Base-by-base conservation (phyloP, 345 rosid genomes). In the Melaleuca quinquenervia region DNA sequence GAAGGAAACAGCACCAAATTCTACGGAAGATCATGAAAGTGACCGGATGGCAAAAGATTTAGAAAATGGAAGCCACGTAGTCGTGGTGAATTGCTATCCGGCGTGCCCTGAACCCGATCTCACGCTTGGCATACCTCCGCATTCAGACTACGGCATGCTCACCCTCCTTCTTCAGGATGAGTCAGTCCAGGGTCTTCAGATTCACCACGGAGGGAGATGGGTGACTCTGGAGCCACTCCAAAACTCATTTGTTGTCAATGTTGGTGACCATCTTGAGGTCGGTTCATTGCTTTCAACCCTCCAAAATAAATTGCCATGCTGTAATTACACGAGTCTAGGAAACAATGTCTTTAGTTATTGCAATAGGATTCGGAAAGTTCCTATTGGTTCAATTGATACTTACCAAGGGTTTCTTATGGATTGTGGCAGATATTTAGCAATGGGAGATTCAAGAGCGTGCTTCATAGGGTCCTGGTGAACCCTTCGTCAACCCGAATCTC, bases 241-340 rank as follows among this genome's bases (percentile, higher is more conserved):
- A 50, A 84, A 85, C 26, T 88, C 91, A 1, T 88, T 89, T 84
- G 87, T 91, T 21, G 86, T 88, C 74, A 91, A 89, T 26, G 84
- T 85, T 16, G 92, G 92, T 8, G 92, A 91, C 84, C 92, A 91
- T 84, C 91, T 91, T 36, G 92, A 91, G 92, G 92, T 89, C 16
- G 74, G 48, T 80, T 75, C 48, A 18, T 41, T 36, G 80, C 48
- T 18, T 58, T 14, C 36, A 15, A 56, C 15, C 32, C 70, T 58
- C 36, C 29, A 58, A 58, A 58, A 58, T 27, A 41, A 41, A 41
- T 52, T 52, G 53, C 16, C 53, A 16, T 20, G 6, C 14, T 51
- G 53, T 52, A 52, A 52, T 5, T 20, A 6, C 15, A 52, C 53
- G 24, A 53, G 56, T 53, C 8, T 20, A 21, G 24, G 10, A 53